Evolutionary conservation across 2,329 filamentous ascomycete genomes (phyloP), one percentile per base, ranked within the genome.

Genomic region (Balansia obtecta): DNA sequence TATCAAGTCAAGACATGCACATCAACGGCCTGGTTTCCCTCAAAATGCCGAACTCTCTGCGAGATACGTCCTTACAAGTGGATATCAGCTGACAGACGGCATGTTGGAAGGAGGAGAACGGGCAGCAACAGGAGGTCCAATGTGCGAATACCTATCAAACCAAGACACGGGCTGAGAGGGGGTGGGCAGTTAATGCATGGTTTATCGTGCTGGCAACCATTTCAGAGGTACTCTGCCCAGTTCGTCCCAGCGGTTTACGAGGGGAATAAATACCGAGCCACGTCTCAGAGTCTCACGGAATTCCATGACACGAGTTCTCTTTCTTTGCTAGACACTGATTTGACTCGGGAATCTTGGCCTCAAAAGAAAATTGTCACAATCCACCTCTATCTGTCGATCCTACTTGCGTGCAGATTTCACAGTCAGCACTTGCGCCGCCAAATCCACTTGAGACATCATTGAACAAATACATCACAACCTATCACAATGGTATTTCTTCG

Each of bases 401-500:
- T 20, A 8, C 27, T 27, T 27, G 27, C 34, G 33, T 15, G 34
- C 34, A 12, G 34, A 37, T 37, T 10, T 12, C 34, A 37, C 1
- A 37, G 15, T 13, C 15, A 37, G 34, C 34, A 37, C 15, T 37
- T 12, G 15, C 1, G 4, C 34, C 4, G 15, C 34, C 15, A 15
- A 37, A 37, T 12, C 15, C 5, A 12, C 15, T 16, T 16, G 15
- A 41, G n/a, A 15, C 10, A 6, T 27, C 7, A 27, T 27, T 27
- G 4, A 27, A 27, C 8, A 22, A 22, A 22, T 27, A 27, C 4
- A 6, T 11, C 16, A 48, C 13, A 34, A 16, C n/a, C 37, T 47
- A n/a, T 37, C 42, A 48, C 45, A 59, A 65, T 65, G 63, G 63
- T 65, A 65, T 58, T 55, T 59, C 57, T 60, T 45, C 60, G 58